Percentiles rank a stretch among this genome's conserved stretches.
Evolutionary conservation across 345 rosid genomes (phyloP).

Genomic region (Lumnitzera racemosa): DNA sequence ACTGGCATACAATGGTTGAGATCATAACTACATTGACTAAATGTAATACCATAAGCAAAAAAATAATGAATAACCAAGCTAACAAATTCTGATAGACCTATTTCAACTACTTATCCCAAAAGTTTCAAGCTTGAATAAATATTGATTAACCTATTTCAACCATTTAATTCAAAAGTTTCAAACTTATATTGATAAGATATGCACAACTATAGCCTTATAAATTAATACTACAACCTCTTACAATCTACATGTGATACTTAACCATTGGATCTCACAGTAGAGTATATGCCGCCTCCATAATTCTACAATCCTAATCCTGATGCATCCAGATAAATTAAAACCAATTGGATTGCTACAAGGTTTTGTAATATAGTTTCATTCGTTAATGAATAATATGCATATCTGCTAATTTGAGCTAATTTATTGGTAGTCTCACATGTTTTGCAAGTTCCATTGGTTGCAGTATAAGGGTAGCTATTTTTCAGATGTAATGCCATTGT

Average conservation of each 20-base stretch:
- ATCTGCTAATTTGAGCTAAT: slow-evolving; percentile 27
- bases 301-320: slow-evolving; percentile 20
- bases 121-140: too few species aligned
- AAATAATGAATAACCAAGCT: too few species aligned
- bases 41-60: too few species aligned
- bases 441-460: slow-evolving; percentile 27
- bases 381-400: slow-evolving; percentile 25
- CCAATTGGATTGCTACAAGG: slow-evolving; percentile 48
- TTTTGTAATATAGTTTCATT: slow-evolving; percentile 30
- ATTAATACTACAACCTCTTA: too few species aligned
- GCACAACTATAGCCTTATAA: too few species aligned
- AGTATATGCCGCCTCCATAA: slow-evolving; percentile 37
- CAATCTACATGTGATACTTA: too few species aligned
- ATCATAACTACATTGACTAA: slow-evolving; percentile 25
- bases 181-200: too few species aligned
- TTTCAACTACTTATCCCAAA: too few species aligned
- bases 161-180: too few species aligned
- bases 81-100: too few species aligned
- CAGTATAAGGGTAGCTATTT: slow-evolving; percentile 34
- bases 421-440: slow-evolving; percentile 1
- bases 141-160: too few species aligned
- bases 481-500: slow-evolving; percentile 44
- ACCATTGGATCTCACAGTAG: too few species aligned
- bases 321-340: slow-evolving; percentile 31
- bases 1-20: slow-evolving; percentile 38